Evolutionary conservation across 345 rosid genomes (phyloP).

Genomic region (Rhodamnia argentea): DNA sequence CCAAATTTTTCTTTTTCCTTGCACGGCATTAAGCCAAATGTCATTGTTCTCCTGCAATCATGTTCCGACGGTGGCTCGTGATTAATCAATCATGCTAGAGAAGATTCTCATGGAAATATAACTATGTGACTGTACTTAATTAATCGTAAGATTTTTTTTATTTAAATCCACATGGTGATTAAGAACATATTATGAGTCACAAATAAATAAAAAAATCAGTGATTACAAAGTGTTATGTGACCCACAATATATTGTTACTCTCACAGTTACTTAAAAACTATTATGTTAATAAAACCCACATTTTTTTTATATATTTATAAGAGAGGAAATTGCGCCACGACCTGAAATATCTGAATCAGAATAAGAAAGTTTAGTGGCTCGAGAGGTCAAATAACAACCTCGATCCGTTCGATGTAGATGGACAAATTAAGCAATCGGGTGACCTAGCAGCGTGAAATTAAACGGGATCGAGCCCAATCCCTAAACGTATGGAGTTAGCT

Average conservation of each 20-base stretch:
- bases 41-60: not conserved
- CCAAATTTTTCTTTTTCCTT: not conserved
- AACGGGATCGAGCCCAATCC: not conserved
- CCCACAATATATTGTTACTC: no score
- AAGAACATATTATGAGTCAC: no score
- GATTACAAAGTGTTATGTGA: no score
- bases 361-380: not conserved
- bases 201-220: no score
- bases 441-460: rapidly evolving
- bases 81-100: not conserved
- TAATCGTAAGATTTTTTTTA: no score
- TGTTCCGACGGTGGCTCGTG: not conserved
- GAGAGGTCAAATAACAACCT: not conserved
- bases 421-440: not conserved
- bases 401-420: not conserved
- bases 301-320: not conserved
- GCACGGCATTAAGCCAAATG: not conserved
- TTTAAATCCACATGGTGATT: no score
- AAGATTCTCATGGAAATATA: not conserved
- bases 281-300: no score
- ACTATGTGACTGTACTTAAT: no score
- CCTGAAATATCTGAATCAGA: not conserved
- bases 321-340: not conserved
- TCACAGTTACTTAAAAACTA: no score
- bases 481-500: not conserved